phyloP scores from a whole-genome alignment of 2,329 filamentous ascomycete species.

The Curvularia hawaiiensis region DNA sequence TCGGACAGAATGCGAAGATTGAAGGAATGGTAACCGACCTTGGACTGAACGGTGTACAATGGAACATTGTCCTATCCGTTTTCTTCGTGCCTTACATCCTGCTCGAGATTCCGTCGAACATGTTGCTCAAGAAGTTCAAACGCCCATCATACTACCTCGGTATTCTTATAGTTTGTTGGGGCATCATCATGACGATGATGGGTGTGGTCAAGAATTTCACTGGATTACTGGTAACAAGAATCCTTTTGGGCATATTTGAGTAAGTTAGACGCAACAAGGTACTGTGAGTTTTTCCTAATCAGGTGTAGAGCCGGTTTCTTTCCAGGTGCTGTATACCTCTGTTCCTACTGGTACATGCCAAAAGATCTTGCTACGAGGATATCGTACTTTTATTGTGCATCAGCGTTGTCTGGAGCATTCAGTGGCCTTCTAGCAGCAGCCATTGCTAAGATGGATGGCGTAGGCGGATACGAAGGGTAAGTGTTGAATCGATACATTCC shows the following conservation, averaged over 20 bases:
- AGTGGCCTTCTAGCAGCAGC: conserved; percentile 50
- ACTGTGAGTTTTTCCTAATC: background rate
- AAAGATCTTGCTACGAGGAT: conserved; percentile 43
- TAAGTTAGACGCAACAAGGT: background rate
- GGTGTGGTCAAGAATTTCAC: conserved; percentile 29
- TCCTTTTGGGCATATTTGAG: conserved; percentile 34
- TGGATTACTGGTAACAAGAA: conserved; percentile 24
- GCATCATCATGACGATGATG: conserved; percentile 35
- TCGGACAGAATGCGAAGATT: conserved; percentile 59
- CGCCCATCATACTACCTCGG: conserved; percentile 38
- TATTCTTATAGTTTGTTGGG: conserved; percentile 35
- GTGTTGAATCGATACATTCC: conserved; percentile 32
- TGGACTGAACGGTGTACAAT: conserved; percentile 48
- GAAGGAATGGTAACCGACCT: conserved; percentile 66
- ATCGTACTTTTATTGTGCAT: conserved; percentile 47
- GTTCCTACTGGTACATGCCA: conserved; percentile 44
- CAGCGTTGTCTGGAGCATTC: conserved; percentile 48
- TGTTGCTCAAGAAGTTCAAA: conserved; percentile 45
- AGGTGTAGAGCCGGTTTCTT: conserved; percentile 33
- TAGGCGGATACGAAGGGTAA: conserved; percentile 49
- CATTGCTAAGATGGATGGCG: conserved; percentile 47
- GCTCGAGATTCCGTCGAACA: conserved; percentile 49
- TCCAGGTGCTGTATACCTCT: conserved; percentile 45
- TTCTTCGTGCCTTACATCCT: conserved; percentile 57
- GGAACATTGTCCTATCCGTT: conserved; percentile 62